Conservation (phyloP, 23 red algal species). For the Cyanidiococcus yangmingshanensis region DNA sequence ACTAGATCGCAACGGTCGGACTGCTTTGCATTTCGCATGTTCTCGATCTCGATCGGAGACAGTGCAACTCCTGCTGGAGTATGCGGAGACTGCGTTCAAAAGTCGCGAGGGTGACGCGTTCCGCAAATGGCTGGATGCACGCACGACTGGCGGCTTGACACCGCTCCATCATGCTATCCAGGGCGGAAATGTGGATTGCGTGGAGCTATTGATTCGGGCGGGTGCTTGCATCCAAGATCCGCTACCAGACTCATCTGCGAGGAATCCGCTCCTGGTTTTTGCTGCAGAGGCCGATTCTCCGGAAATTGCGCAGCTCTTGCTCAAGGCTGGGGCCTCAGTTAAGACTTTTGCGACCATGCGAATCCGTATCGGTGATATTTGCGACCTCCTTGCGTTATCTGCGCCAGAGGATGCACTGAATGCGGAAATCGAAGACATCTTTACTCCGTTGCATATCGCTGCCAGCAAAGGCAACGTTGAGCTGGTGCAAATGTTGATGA, state of each 20-base stretch:
- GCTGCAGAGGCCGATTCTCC: slow-evolving; percentile 59
- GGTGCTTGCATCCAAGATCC: slow-evolving; percentile 39
- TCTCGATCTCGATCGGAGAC: slow-evolving; percentile 39
- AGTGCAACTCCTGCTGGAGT: slow-evolving; percentile 48
- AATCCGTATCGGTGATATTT: slow-evolving; percentile 24
- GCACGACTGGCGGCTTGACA: slow-evolving; percentile 45
- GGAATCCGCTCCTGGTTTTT: slow-evolving; percentile 58
- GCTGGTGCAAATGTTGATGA: slow-evolving; percentile 53
- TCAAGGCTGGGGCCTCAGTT: slow-evolving; percentile 42
- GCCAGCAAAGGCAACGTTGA: slow-evolving; percentile 54
- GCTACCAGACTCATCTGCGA: neutral
- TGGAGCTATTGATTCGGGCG: slow-evolving; percentile 41
- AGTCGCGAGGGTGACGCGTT: slow-evolving; percentile 31
- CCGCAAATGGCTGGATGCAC: slow-evolving; percentile 23
- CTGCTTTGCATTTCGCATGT: slow-evolving; percentile 68
- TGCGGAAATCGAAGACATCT: slow-evolving; percentile 45
- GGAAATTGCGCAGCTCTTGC: slow-evolving; percentile 46
- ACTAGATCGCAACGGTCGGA: slow-evolving; percentile 47
- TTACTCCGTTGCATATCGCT: slow-evolving; percentile 75
- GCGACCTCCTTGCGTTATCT: neutral
- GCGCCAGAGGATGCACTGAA: slow-evolving; percentile 34
- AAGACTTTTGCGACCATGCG: slow-evolving; percentile 46
- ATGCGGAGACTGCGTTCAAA: slow-evolving; percentile 31
- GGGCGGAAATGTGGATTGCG: slow-evolving; percentile 32
- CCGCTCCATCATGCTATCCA: slow-evolving; percentile 80